Base-by-base conservation (phyloP, 1,139 yeast species). In the Scheffersomyces illinoinensis region DNA sequence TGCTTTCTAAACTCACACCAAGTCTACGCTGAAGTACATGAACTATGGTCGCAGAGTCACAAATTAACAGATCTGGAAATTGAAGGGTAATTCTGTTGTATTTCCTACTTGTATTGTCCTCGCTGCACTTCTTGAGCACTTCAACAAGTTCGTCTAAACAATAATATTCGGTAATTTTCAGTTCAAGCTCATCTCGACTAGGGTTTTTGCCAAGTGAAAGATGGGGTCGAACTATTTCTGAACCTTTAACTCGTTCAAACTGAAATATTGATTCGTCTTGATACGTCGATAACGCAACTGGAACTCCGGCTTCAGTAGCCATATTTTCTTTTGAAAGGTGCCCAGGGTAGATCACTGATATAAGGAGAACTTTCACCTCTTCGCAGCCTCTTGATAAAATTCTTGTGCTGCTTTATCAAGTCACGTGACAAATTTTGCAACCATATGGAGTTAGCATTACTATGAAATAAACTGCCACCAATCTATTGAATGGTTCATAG, bases 51-150 rank as follows among this genome's bases (percentile, higher is more conserved):
- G 96, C 87, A 1, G 98, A 87, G 69, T 95, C 98, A 56, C 88
- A 81, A 1, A 96, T 84, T 55, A 93, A 76, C 7, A 77, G 65
- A 71, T 96, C 99, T 0, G 99, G 98, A 65, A 96, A 93, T 73
- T 95, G 99, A 50, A 95, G 76, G 0, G 98, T 93, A 3, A 93
- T 82, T 51, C 82, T 79, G 53, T 71, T 74, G 70, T 77, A 87
- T 53, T 67, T 68, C 39, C 64, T 62, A n/a, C 54, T 53, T 0
- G 71, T 70, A 1, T 65, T 64, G 2, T 66, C 68, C 7, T 69
- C 71, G 4, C 56, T 56, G 47, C 76, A 73, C 17, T 69, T 64
- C 33, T 66, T 62, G 50, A 88, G 70, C 61, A 71, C 78, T 0
- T 66, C 64, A 0, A 78, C 74, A 14, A 90, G 68, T 57, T 81